Base-by-base conservation (phyloP, 2,329 filamentous ascomycete genomes). In the Ramularia endophylla region DNA sequence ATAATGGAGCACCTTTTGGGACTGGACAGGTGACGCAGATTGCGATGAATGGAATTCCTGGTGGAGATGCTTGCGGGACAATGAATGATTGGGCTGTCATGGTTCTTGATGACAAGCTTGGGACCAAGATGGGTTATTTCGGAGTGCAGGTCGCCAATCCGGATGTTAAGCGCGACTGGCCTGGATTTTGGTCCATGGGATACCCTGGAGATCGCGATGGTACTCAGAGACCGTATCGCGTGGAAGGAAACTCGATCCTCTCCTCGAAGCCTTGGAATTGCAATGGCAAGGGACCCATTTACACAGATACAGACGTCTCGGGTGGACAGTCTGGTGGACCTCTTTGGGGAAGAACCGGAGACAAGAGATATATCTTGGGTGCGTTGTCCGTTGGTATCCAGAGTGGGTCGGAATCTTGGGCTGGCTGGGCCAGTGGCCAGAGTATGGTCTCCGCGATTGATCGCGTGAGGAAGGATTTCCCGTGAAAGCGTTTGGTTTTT, bases 291-390 rank as follows among this genome's bases (percentile, higher is more conserved):
- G 44, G 40, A 1, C 44, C 44, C 2, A 39, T 36, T 15, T 46
- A 46, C n/a, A 43, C 44, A 3, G 40, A 40, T 34, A 46, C 44
- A 13, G 44, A 46, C 34, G 42, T 40, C 31, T 31, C 30, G 11
- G 44, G 44, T n/a, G 44, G 44, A 2, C 44, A 46, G 27, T 36
- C 30, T n/a, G 44, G 44, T n/a, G 44, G 44, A 11, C 40, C 44
- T 22, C 33, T 40, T 25, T 46, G 44, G 44, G 28, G 34, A 35
- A 35, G 31, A 22, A 29, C 9, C 12, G 33, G 32, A 12, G 28
- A 30, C 27, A 27, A 16, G 27, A 22, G 36, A 22, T 43, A 43
- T 20, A 43, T 46, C 18, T 46, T 40, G 44, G 44, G 44, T 2
- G 40, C 44, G 2, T 19, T 46, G 27, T 31, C 20, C 2, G 44